phyloP scores from a whole-genome alignment of 2,329 filamentous ascomycete species.

The Bipolaris victoriae region DNA sequence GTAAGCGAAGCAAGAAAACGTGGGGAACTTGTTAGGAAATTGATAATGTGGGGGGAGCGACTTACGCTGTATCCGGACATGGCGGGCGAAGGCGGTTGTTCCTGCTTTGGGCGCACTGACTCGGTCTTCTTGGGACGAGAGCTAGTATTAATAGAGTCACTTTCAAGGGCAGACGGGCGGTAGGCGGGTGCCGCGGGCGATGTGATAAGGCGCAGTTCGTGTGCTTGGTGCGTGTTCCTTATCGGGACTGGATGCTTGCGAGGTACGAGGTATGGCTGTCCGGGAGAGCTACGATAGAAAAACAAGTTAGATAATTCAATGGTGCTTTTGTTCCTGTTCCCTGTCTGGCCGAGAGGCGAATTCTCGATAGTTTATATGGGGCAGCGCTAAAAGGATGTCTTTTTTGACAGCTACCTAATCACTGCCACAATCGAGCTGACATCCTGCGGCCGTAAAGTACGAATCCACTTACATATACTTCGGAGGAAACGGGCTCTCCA shows the following conservation, averaged over 20 bases:
- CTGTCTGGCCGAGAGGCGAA: slow-evolving; percentile 5
- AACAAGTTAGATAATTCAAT: slow-evolving; percentile 5
- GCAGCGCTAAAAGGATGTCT: slow-evolving; percentile 1
- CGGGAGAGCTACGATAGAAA: slow-evolving; percentile 11
- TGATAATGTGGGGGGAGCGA: neutral
- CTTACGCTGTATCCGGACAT: slow-evolving; percentile 38
- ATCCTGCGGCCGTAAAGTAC: slow-evolving; percentile 1
- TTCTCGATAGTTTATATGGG: slow-evolving; percentile 18
- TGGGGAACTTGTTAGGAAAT: too few relatives aligned
- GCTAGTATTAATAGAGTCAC: slow-evolving; percentile 8
- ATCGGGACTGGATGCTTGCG: slow-evolving; percentile 2
- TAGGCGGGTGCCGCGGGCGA: slow-evolving; percentile 21
- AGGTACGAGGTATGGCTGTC: slow-evolving; percentile 10
- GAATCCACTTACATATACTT: slow-evolving; percentile 23
- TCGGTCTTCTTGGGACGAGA: slow-evolving; percentile 14
- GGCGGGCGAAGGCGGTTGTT: slow-evolving; percentile 25
- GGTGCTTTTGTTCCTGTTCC: neutral
- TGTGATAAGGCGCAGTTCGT: slow-evolving; percentile 18
- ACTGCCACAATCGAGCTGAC: slow-evolving; percentile 28
- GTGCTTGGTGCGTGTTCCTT: slow-evolving; percentile 12
- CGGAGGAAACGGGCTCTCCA: slow-evolving; percentile 14
- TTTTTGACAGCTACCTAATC: slow-evolving; percentile 9
- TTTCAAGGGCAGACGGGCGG: slow-evolving; percentile 17
- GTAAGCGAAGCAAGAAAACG: neutral
- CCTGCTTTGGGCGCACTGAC: slow-evolving; percentile 23